These are phyloP conservation scores for Gigaspora rosea DNA, from an alignment of 192 early-diverging fungal genomes.

Conservation along the genomic window DNA sequence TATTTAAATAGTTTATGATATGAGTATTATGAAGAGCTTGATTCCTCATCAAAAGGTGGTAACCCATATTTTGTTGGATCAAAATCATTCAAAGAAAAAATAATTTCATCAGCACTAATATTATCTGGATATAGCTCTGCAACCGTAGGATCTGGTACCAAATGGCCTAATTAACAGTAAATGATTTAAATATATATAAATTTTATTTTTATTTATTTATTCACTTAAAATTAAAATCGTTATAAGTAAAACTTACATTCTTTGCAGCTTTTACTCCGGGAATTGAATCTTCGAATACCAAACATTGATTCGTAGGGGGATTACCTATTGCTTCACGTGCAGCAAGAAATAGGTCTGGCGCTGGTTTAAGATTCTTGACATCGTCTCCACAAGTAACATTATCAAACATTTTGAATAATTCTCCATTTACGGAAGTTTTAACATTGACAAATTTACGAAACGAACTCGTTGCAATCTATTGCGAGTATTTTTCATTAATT, in stretches of 20 bases:
- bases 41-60: constrained; percentile 41
- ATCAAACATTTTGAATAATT: constrained; percentile 80
- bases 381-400: constrained; percentile 89
- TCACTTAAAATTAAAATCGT: neutral
- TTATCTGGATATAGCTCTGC: constrained; percentile 44
- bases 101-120: constrained; percentile 55
- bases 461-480: constrained; percentile 80
- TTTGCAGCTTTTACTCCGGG: constrained; percentile 82
- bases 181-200: too few relatives aligned
- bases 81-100: constrained; percentile 68
- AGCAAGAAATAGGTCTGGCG: constrained; percentile 88
- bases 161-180: constrained; percentile 33
- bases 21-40: too few relatives aligned
- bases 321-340: constrained; percentile 49
- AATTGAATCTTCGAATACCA: constrained; percentile 94
- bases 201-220: too few relatives aligned
- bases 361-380: constrained; percentile 81
- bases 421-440: constrained; percentile 68
- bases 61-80: constrained; percentile 65
- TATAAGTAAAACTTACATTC: constrained; percentile 47
- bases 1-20: too few relatives aligned
- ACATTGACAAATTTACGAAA: constrained; percentile 66
- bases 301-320: constrained; percentile 54
- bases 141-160: constrained; percentile 83
- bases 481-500: neutral